Conservation (phyloP, 129 eudicot genomes). For the Centrapalus pauciflorus region DNA sequence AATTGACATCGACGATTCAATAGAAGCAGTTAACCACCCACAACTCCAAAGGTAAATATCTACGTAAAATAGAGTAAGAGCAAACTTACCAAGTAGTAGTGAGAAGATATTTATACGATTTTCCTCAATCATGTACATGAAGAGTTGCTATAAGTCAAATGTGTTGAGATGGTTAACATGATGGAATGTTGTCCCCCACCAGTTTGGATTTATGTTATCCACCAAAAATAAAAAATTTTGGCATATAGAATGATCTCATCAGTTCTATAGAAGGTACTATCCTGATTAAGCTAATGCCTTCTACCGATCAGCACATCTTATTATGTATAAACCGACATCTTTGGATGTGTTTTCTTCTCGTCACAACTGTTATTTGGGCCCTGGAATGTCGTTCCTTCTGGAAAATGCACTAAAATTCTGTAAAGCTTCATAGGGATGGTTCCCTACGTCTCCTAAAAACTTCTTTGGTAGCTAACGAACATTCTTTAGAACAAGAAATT, state of each 20-base stretch:
- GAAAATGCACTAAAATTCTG: not conserved
- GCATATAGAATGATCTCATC: not conserved
- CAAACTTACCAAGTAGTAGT: not conserved
- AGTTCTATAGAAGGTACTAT: not conserved
- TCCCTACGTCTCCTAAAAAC: not conserved
- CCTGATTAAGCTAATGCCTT: not conserved
- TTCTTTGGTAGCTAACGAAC: not conserved
- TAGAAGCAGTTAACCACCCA: too few relatives aligned
- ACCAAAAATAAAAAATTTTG: too few relatives aligned
- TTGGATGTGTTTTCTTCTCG: not conserved
- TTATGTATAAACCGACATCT: not conserved
- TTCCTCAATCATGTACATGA: not conserved
- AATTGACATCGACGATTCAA: not conserved
- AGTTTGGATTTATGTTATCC: not conserved
- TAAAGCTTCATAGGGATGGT: not conserved
- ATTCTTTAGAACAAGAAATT: not conserved
- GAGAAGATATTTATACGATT: not conserved
- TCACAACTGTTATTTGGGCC: not conserved
- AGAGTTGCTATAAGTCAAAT: not conserved
- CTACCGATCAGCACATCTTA: not conserved
- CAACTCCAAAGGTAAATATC: not conserved
- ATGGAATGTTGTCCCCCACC: not conserved
- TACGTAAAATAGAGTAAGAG: not conserved
- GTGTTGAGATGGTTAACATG: too few relatives aligned
- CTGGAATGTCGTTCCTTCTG: not conserved